phyloP scores from a whole-genome alignment of 1,284 basidiomycete genomes.

The Porogramme epimiltina region DNA sequence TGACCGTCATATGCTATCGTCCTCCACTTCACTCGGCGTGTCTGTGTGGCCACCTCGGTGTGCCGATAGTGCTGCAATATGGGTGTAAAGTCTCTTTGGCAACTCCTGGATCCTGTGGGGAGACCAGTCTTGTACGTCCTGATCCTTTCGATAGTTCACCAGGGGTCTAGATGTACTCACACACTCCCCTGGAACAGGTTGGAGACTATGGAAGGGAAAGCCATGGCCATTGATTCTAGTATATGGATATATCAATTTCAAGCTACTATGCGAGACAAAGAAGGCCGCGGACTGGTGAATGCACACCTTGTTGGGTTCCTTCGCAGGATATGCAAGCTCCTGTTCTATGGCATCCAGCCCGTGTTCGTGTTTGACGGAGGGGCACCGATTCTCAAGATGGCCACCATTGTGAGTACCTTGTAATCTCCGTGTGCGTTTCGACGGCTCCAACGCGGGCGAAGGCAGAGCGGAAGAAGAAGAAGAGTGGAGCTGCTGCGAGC shows the following conservation, averaged over 20 bases:
- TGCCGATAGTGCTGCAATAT: slow-evolving; percentile 40
- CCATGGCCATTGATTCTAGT: slow-evolving; percentile 95
- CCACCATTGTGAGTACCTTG: slow-evolving; percentile 74
- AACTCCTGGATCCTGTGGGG: slow-evolving; percentile 86
- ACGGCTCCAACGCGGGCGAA: slow-evolving; percentile 32
- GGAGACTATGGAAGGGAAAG: slow-evolving; percentile 89
- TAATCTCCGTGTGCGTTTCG: neutral
- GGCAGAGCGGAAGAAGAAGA: slow-evolving; percentile 87
- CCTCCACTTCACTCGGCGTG: neutral
- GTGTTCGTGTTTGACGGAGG: slow-evolving; percentile 98
- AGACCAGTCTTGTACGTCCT: slow-evolving; percentile 85
- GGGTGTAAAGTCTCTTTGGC: slow-evolving; percentile 97
- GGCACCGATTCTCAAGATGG: slow-evolving; percentile 84
- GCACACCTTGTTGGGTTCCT: slow-evolving; percentile 96
- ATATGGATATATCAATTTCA: slow-evolving; percentile 99
- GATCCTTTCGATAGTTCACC: neutral
- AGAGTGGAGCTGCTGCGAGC: slow-evolving; percentile 82
- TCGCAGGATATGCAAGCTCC: slow-evolving; percentile 88
- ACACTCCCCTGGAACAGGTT: slow-evolving; percentile 49
- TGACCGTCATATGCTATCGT: slow-evolving; percentile 13
- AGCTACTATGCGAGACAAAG: slow-evolving; percentile 98
- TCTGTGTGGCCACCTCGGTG: neutral
- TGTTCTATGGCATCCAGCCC: slow-evolving; percentile 96
- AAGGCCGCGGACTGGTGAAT: slow-evolving; percentile 88
- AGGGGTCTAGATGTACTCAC: slow-evolving; percentile 19